A percentile compares a stretch with the other conserved stretches of the same genome.
Conservation (phyloP, 768 basidiomycete species). For the Mrakia frigida region DNA sequence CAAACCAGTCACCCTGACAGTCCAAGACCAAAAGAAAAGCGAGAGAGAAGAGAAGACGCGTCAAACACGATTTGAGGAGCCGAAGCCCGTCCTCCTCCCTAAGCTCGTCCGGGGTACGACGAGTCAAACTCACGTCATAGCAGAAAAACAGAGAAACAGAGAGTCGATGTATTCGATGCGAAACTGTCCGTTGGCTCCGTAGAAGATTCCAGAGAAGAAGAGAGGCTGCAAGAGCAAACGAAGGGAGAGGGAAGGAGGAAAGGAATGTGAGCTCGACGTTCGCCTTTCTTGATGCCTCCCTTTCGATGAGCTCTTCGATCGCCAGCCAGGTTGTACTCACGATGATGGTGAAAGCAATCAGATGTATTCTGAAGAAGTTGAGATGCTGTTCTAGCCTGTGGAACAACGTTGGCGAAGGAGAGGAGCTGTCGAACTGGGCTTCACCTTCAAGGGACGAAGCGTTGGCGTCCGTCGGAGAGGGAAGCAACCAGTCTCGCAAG, state of each 20-base stretch:
- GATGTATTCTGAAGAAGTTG: neutral
- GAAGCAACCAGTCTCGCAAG: no score
- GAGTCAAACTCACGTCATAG: conserved; percentile 51
- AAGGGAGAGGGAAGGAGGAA: neutral
- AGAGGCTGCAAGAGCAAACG: neutral
- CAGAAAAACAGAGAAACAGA: conserved; percentile 57
- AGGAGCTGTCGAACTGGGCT: no score
- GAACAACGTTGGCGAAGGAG: neutral
- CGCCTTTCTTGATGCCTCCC: neutral
- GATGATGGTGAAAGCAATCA: neutral
- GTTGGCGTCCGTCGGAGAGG: no score
- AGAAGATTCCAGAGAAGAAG: neutral
- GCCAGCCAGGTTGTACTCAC: neutral
- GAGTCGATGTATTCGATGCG: conserved; percentile 45
- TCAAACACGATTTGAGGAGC: no score
- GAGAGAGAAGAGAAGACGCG: neutral
- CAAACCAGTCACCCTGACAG: neutral
- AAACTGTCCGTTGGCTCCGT: conserved; percentile 13
- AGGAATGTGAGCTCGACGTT: neutral
- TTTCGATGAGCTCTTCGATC: neutral
- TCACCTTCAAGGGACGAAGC: no score
- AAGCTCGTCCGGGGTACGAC: no score
- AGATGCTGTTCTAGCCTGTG: neutral
- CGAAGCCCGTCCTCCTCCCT: neutral
- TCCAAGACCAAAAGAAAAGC: neutral